A percentile compares a stretch with the other conserved stretches of the same genome.
Conservation (phyloP, 1,284 basidiomycete species). For the Sanghuangporus weigelae region DNA sequence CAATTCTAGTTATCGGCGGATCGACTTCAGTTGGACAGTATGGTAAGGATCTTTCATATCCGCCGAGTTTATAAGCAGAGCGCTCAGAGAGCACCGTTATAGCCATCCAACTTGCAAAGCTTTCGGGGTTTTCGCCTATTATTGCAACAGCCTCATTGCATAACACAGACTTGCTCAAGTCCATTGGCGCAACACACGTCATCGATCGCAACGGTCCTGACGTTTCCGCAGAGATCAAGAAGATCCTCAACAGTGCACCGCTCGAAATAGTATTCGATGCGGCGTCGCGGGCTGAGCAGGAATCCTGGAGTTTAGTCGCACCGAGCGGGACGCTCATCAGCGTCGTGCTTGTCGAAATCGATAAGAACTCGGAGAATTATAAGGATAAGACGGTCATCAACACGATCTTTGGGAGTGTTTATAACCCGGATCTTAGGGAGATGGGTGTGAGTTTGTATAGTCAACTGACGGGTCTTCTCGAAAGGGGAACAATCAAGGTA, state of each 20-base stretch:
- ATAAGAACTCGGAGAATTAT: background rate
- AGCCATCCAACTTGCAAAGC: conserved; percentile 40
- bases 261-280: conserved; percentile 38
- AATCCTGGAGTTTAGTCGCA: conserved; percentile 21
- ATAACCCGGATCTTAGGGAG: background rate
- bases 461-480: conserved; percentile 6
- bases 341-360: background rate
- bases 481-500: background rate
- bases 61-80: background rate
- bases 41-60: conserved; percentile 24
- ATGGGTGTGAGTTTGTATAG: conserved; percentile 13
- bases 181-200: conserved; percentile 49
- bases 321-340: conserved; percentile 19
- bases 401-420: conserved; percentile 4
- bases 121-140: conserved; percentile 49
- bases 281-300: conserved; percentile 15
- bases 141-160: conserved; percentile 46
- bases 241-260: conserved; percentile 24
- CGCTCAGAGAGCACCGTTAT: background rate
- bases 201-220: conserved; percentile 36
- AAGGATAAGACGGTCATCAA: background rate
- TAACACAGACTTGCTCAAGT: conserved; percentile 38
- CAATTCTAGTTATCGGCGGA: conserved; percentile 33
- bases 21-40: conserved; percentile 35
- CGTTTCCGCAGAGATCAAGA: conserved; percentile 27